phyloP scores from a whole-genome alignment of 2,329 filamentous ascomycete species.

The Penicillium sp. region DNA sequence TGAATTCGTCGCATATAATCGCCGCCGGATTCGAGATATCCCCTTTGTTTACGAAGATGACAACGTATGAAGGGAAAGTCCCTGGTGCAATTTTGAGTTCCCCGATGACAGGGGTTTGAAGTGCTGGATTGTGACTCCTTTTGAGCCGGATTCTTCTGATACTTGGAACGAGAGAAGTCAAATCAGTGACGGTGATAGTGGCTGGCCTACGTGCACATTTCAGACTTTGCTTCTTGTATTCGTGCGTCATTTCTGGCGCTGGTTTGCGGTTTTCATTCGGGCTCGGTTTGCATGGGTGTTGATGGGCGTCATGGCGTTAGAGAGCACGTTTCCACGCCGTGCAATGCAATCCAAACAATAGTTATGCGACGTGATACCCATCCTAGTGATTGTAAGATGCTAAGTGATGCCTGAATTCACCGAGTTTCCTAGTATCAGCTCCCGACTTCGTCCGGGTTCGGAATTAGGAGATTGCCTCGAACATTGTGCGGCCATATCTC shows the following conservation, averaged over 20 bases:
- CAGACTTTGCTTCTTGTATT: background rate
- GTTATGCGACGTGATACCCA: too few relatives aligned
- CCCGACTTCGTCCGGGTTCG: too few relatives aligned
- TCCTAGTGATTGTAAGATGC: background rate
- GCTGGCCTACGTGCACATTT: background rate
- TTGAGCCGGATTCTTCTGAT: background rate
- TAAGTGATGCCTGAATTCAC: too few relatives aligned
- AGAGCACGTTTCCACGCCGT: background rate
- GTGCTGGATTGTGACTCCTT: background rate
- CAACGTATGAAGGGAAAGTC: slow-evolving; percentile 55
- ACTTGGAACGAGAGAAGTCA: background rate
- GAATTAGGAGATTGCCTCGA: too few relatives aligned
- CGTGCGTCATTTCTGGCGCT: slow-evolving; percentile 13
- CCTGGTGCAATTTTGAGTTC: too few relatives aligned
- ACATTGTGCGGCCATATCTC: too few relatives aligned
- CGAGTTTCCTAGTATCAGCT: too few relatives aligned
- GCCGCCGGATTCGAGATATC: slow-evolving; percentile 78
- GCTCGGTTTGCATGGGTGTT: slow-evolving; percentile 3
- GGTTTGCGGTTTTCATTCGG: background rate
- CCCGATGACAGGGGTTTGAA: too few relatives aligned
- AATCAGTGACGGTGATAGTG: background rate
- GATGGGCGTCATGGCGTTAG: background rate
- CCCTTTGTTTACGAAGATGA: slow-evolving; percentile 94
- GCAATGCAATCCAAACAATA: background rate
- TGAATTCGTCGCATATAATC: slow-evolving; percentile 81